phyloP scores from a whole-genome alignment of 768 basidiomycete species.

The Cyclocybe aegerita region DNA sequence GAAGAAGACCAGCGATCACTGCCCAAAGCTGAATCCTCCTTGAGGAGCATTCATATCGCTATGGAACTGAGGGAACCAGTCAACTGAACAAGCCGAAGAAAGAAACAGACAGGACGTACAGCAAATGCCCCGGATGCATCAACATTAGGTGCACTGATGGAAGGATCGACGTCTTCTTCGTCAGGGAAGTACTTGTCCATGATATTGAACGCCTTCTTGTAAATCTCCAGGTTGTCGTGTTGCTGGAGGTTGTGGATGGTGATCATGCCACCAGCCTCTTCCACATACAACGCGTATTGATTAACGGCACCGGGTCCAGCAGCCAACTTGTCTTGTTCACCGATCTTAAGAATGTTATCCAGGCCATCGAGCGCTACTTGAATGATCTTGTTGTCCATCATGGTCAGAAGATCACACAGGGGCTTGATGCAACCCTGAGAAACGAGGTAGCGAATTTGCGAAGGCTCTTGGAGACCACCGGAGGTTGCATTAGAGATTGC shows the following conservation, averaged over 20 bases:
- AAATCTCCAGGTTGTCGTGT: constrained; percentile 99
- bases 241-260: constrained; percentile 99
- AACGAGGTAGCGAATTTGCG: constrained; percentile 97
- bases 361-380: constrained; percentile 97
- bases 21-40: constrained; percentile 95
- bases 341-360: constrained; percentile 97
- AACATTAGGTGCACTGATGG: constrained; percentile 72
- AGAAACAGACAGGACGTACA: constrained; percentile 40
- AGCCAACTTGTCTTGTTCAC: constrained; percentile 89
- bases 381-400: constrained; percentile 99
- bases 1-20: constrained; percentile 31
- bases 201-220: constrained; percentile 99
- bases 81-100: constrained; percentile 9
- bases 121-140: constrained; percentile 74
- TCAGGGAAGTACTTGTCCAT: constrained; percentile 99
- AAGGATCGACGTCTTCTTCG: constrained; percentile 90
- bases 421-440: constrained; percentile 98
- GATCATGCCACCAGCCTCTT: constrained; percentile 98
- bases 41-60: constrained; percentile 85
- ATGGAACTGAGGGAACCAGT: constrained; percentile 58
- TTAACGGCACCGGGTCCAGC: constrained; percentile 82
- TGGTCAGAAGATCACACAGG: constrained; percentile 90
- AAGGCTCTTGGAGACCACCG: constrained; percentile 93
- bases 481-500: constrained; percentile 99
- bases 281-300: constrained; percentile 91